phyloP scores from a whole-genome alignment of 768 basidiomycete genomes.

The Leccinum rimulosum region DNA sequence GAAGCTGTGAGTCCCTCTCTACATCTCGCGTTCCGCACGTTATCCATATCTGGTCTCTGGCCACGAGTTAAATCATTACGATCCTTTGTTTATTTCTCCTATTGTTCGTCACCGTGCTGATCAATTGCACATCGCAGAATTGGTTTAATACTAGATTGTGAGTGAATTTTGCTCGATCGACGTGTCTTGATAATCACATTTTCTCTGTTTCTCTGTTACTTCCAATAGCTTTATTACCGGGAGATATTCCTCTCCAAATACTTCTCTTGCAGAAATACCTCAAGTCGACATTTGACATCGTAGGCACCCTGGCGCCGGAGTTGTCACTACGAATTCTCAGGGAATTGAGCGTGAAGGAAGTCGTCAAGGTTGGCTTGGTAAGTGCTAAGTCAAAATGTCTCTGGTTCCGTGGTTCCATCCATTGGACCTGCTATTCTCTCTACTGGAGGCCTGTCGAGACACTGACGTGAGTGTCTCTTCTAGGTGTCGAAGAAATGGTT shows the following conservation, averaged over 20 bases:
- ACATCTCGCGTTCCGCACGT: neutral
- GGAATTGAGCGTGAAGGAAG: slow-evolving; percentile 54
- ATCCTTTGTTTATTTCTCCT: neutral
- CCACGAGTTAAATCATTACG: neutral
- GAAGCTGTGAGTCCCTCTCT: slow-evolving; percentile 56
- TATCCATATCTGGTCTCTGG: neutral
- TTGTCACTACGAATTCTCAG: slow-evolving; percentile 64
- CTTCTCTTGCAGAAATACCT: slow-evolving; percentile 82
- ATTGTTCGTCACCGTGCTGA: slow-evolving; percentile 8
- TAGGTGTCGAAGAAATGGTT: slow-evolving; percentile 46
- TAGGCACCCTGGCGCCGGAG: slow-evolving; percentile 67
- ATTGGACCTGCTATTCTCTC: neutral
- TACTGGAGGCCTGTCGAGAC: neutral
- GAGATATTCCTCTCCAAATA: slow-evolving; percentile 83
- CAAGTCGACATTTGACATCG: slow-evolving; percentile 77
- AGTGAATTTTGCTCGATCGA: slow-evolving; percentile 7
- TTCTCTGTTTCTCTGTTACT: slow-evolving; percentile 3
- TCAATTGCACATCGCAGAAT: slow-evolving; percentile 16
- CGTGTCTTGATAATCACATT: neutral
- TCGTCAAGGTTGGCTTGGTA: slow-evolving; percentile 48
- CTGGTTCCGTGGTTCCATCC: neutral
- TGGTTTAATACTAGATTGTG: slow-evolving; percentile 29
- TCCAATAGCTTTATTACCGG: slow-evolving; percentile 67
- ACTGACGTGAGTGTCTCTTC: neutral
- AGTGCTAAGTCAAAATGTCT: slow-evolving; percentile 10